phyloP scores from a whole-genome alignment of 2,329 filamentous ascomycete species.

The Neofusicoccum cordaticola region DNA sequence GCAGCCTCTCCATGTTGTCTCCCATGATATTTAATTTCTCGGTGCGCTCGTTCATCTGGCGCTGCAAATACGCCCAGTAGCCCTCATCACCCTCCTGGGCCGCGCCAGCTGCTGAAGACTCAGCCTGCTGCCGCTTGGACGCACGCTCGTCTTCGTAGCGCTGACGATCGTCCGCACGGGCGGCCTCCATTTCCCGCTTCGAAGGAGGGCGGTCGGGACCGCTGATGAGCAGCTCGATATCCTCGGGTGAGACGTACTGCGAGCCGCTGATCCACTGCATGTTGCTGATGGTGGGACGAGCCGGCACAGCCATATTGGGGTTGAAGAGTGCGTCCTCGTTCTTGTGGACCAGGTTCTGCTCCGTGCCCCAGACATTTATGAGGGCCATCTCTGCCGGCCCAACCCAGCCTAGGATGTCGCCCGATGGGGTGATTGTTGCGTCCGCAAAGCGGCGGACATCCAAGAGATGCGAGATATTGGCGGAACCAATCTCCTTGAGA shows the following conservation, averaged over 20 bases:
- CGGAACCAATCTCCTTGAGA: conserved; percentile 76
- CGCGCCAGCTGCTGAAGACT: conserved; percentile 6
- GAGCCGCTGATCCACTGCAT: conserved; percentile 96
- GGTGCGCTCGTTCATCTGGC: conserved; percentile 85
- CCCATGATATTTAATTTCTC: conserved; percentile 80
- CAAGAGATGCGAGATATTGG: conserved; percentile 62
- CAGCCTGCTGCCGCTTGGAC: conserved; percentile 34
- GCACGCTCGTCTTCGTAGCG: conserved; percentile 35
- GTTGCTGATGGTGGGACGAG: conserved; percentile 89
- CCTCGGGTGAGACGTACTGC: conserved; percentile 80
- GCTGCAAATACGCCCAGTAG: conserved; percentile 75
- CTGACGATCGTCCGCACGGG: conserved; percentile 69
- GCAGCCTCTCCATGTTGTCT: conserved; percentile 79
- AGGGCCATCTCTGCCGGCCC: conserved; percentile 82
- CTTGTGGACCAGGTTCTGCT: conserved; percentile 32
- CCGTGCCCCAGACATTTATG: conserved; percentile 80
- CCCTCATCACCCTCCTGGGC: conserved; percentile 48
- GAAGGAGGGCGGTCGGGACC: conserved; percentile 84
- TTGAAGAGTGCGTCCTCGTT: conserved; percentile 74
- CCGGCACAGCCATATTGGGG: conserved; percentile 67
- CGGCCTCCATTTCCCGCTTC: conserved; percentile 81
- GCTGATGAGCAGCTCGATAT: conserved; percentile 87
- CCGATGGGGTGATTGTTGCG: conserved; percentile 69
- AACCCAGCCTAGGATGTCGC: conserved; percentile 83
- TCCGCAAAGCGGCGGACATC: conserved; percentile 71